Evolutionary conservation across 1,139 yeast species (phyloP).

Genomic region (Pichia cactophila): DNA sequence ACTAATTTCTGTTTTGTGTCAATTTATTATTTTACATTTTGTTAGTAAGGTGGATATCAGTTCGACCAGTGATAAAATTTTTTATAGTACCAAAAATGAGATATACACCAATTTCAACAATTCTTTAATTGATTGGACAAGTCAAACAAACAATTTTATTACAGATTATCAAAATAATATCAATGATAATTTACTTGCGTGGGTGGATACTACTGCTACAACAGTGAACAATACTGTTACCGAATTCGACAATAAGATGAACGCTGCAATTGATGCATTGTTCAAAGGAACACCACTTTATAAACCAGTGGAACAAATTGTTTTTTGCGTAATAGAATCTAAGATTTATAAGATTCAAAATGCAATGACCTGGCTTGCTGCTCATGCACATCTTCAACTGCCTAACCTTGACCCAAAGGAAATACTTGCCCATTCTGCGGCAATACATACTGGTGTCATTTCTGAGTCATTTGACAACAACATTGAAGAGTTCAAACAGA

Average conservation of each 20-base stretch:
- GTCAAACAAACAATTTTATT: slow-evolving; percentile 43
- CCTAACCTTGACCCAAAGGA: slow-evolving; percentile 42
- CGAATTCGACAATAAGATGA: slow-evolving; percentile 42
- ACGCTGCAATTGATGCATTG: slow-evolving; percentile 44
- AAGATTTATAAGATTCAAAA: slow-evolving; percentile 57
- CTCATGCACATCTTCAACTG: slow-evolving; percentile 50
- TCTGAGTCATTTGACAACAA: slow-evolving; percentile 11
- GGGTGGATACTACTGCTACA: slow-evolving; percentile 50
- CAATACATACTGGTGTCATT: slow-evolving; percentile 6
- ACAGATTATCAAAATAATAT: slow-evolving; percentile 37
- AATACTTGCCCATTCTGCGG: slow-evolving; percentile 15
- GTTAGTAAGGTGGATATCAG: slow-evolving; percentile 7
- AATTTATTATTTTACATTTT: slow-evolving; percentile 33
- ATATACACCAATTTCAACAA: slow-evolving; percentile 16
- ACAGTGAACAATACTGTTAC: slow-evolving; percentile 50
- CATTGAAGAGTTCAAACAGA: slow-evolving; percentile 20
- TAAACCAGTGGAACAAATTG: slow-evolving; percentile 54
- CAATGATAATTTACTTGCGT: slow-evolving; percentile 61
- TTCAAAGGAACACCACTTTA: slow-evolving; percentile 67
- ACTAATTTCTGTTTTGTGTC: slow-evolving; percentile 39
- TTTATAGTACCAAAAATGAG: slow-evolving; percentile 13
- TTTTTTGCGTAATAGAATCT: slow-evolving; percentile 71
- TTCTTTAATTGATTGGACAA: slow-evolving; percentile 38
- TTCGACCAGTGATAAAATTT: slow-evolving; percentile 3
- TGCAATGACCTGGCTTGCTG: slow-evolving; percentile 75